Evolutionary conservation across 176 grass and related monocot species (phyloP).

Genomic region (Triticum urartu): DNA sequence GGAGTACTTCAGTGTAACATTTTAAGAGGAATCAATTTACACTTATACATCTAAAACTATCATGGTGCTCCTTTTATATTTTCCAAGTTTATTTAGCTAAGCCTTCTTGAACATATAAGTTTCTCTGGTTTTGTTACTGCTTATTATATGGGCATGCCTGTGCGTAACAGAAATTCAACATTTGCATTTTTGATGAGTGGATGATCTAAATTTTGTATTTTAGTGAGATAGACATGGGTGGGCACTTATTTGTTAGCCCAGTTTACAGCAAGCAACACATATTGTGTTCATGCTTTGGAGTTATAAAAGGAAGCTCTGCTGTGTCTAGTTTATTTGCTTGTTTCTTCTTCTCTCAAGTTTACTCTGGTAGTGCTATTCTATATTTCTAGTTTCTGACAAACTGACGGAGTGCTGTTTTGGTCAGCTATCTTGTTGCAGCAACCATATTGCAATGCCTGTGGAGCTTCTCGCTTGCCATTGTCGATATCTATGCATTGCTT

Average conservation of each 20-base stretch:
- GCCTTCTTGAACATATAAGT: not conserved
- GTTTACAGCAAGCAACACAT: not conserved
- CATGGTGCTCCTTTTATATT: not conserved
- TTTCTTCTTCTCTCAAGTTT: not conserved
- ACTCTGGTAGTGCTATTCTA: not conserved
- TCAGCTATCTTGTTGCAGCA: constrained; percentile 71
- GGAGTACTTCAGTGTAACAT: not conserved
- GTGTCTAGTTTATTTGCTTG: not conserved
- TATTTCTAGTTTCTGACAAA: not conserved
- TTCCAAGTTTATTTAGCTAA: constrained; percentile 13
- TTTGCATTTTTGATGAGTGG: not conserved
- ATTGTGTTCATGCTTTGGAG: not conserved
- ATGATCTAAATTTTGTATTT: not conserved
- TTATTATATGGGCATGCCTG: not conserved
- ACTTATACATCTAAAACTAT: too few relatives aligned
- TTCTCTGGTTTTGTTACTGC: not conserved
- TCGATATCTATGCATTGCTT: constrained; percentile 89
- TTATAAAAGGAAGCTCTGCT: not conserved
- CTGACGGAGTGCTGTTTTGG: not conserved
- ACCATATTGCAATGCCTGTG: constrained; percentile 75
- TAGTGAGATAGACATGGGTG: not conserved
- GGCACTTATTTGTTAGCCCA: not conserved
- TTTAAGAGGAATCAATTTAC: not conserved
- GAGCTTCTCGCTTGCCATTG: constrained; percentile 69
- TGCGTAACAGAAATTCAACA: not conserved